Conservation (phyloP, 805 yeast genomes). For the Candida rishiriensis region DNA sequence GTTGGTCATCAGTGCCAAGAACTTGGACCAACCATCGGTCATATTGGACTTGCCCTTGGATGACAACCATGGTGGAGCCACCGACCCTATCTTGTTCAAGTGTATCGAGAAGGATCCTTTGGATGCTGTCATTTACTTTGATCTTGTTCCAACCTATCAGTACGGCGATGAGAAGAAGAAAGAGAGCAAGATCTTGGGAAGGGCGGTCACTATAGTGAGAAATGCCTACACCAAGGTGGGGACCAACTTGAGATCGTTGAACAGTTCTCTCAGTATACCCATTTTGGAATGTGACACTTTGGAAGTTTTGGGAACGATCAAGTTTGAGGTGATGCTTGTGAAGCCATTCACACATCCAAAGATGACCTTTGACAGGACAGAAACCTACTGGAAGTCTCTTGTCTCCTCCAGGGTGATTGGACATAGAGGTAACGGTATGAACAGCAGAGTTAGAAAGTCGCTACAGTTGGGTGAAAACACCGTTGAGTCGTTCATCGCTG, state of each 20-base stretch:
- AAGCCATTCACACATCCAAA: constrained; percentile 69
- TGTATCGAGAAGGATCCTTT: constrained; percentile 44
- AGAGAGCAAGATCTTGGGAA: constrained; percentile 55
- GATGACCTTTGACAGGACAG: constrained; percentile 60
- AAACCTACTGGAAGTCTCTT: constrained; percentile 87
- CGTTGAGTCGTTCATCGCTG: constrained; percentile 90
- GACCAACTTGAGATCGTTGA: constrained; percentile 57
- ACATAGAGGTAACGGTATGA: constrained; percentile 93
- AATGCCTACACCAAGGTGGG: constrained; percentile 66
- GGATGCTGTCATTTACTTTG: constrained; percentile 66
- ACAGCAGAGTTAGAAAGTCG: constrained; percentile 63
- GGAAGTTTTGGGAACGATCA: constrained; percentile 71
- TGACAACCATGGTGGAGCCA: constrained; percentile 63
- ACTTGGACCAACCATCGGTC: constrained; percentile 47
- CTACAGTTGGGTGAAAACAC: constrained; percentile 95
- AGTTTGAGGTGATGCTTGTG: constrained; percentile 70
- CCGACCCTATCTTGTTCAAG: constrained; percentile 73
- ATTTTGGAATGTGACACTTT: constrained; percentile 67
- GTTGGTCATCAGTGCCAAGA: constrained; percentile 50
- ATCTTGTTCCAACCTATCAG: constrained; percentile 84
- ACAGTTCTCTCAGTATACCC: constrained; percentile 65
- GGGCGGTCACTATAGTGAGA: constrained; percentile 74
- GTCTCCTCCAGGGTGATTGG: constrained; percentile 91
- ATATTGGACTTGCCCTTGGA: constrained; percentile 78
- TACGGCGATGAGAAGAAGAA: constrained; percentile 17